Percentiles rank a stretch among this genome's conserved stretches.
phyloP scores from a whole-genome alignment of 2,329 filamentous ascomycete species.

The Chrysosporium keratinophilum region DNA sequence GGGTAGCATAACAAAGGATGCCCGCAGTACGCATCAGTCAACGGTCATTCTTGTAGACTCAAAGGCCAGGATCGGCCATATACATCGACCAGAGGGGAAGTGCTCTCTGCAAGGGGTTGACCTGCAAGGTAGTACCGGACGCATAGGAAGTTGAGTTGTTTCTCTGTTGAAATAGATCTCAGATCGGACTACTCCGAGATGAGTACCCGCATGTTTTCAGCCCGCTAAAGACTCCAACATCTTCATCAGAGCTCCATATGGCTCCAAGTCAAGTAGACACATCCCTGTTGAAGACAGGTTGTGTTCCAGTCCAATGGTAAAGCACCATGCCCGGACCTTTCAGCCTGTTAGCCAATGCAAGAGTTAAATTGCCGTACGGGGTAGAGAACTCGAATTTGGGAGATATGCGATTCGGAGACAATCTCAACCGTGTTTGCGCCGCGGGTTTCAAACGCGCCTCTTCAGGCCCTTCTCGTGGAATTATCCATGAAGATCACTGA shows the following conservation, averaged over 20 bases:
- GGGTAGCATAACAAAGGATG: neutral
- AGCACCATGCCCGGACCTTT: neutral
- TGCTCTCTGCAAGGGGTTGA: neutral
- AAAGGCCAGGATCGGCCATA: neutral
- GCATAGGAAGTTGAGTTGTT: neutral
- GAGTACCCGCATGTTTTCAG: neutral
- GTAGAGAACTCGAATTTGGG: neutral
- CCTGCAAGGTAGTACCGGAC: neutral
- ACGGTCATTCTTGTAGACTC: neutral
- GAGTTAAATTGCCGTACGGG: neutral
- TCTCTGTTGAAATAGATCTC: neutral
- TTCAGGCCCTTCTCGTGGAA: neutral
- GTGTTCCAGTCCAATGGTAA: neutral
- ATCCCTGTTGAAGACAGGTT: neutral
- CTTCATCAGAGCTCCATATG: too few species aligned
- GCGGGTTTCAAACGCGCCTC: neutral
- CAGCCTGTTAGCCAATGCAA: neutral
- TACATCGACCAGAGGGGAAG: neutral
- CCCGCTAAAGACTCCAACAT: too few species aligned
- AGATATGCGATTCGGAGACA: neutral
- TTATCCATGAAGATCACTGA: neutral
- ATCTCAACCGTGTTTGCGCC: too few species aligned
- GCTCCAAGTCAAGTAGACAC: too few species aligned
- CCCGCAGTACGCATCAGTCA: neutral
- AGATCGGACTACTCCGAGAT: neutral